Evolutionary conservation across 345 rosid genomes (phyloP).

Genomic region (Rhizophora mangle): DNA sequence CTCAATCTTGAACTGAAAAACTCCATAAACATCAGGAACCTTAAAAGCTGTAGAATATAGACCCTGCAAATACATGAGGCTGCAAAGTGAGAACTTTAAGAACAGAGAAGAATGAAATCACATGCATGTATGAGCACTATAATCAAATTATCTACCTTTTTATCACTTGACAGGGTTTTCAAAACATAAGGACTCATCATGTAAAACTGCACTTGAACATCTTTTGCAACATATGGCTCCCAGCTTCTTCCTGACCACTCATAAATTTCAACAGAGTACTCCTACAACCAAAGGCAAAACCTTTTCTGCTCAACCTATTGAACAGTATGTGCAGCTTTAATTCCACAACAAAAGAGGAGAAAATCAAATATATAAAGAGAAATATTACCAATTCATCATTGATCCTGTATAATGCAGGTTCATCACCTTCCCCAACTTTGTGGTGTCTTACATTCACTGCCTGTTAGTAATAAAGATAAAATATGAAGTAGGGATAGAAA

Average conservation of each 20-base stretch:
- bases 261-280: conserved; percentile 52
- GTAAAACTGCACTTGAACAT: conserved; percentile 61
- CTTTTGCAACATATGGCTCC: conserved; percentile 55
- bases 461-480: conserved; percentile 20
- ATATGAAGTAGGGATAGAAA: too few relatives aligned
- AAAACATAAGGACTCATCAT: conserved; percentile 67
- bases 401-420: conserved; percentile 40
- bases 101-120: background rate
- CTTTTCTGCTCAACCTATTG: background rate
- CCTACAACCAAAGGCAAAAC: conserved; percentile 31
- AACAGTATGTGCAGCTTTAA: background rate
- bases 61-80: conserved; percentile 36
- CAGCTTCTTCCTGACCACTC: conserved; percentile 68
- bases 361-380: background rate
- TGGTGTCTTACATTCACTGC: conserved; percentile 46
- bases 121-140: background rate
- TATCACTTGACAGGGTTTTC: conserved; percentile 49
- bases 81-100: background rate
- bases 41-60: conserved; percentile 46
- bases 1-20: conserved; percentile 64
- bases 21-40: conserved; percentile 71
- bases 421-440: conserved; percentile 48
- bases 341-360: background rate
- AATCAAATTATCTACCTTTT: conserved; percentile 31
- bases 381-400: background rate